A percentile compares a stretch with the other conserved stretches of the same genome.
These are phyloP conservation scores for Geranium incanum DNA, from an alignment of 441 rosid species.

Conservation along the genomic window DNA sequence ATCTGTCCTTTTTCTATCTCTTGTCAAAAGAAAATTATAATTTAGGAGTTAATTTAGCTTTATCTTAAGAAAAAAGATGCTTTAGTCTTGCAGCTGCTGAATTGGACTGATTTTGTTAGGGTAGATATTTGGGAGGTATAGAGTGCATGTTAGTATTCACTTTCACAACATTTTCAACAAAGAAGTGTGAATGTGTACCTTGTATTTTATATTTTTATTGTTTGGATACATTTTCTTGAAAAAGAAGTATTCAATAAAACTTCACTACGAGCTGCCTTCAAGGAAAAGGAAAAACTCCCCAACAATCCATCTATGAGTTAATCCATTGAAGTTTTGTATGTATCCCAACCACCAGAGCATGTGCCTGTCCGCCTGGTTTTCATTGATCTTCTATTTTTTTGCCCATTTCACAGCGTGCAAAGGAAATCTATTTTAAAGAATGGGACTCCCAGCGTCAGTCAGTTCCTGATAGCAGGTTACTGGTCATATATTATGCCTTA, in stretches of 20 bases:
- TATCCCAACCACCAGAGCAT: background rate
- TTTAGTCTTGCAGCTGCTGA: background rate
- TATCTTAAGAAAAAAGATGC: background rate
- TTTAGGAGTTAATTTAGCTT: background rate
- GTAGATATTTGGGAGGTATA: background rate
- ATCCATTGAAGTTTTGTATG: no score
- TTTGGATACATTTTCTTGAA: no score
- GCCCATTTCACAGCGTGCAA: constrained; percentile 52
- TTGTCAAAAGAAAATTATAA: background rate
- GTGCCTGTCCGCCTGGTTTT: background rate
- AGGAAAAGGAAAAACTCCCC: no score
- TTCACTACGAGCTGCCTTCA: no score
- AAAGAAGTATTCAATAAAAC: no score
- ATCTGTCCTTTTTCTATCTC: background rate
- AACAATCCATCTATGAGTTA: no score
- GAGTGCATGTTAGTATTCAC: background rate
- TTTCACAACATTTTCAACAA: background rate
- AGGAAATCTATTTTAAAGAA: constrained; percentile 77
- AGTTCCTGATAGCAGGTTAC: constrained; percentile 74
- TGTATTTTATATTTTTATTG: no score
- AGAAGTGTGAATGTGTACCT: background rate
- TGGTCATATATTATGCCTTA: constrained; percentile 14
- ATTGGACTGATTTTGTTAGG: background rate
- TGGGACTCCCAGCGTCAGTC: constrained; percentile 76
- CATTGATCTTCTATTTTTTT: constrained; percentile 7